Base-by-base conservation (phyloP, 495 filamentous ascomycete genomes). In the Haplographium delicatum region DNA sequence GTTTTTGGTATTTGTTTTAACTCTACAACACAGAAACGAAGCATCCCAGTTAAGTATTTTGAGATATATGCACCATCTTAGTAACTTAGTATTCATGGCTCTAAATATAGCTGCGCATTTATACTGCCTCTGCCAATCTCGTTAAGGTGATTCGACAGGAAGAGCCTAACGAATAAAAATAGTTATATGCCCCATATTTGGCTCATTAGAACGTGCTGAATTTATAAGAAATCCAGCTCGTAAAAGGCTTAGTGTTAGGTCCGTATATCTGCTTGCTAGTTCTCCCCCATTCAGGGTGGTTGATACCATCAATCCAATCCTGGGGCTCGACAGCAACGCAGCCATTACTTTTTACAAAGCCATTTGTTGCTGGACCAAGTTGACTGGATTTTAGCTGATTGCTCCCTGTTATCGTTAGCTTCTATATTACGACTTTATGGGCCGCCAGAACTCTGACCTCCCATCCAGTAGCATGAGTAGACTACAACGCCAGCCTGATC, bases 251-350 rank as follows among this genome's bases (percentile, higher is more conserved):
- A 8, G 34, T 33, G n/a, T 42, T 19, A 20, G 83, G 80, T 13
- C 68, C 68, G 57, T 71, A 83, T 61, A 86, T 71, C 66, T 85
- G 79, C 66, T 78, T 80, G 50, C 48, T 59, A n/a, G n/a, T n/a
- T n/a, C n/a, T n/a, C 44, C 77, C 80, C 86, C 86, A 91, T 62
- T 86, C 71, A 13, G 85, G 86, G 48, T 89, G 70, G 63, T 89
- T 89, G 68, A 91, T 86, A 28, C 72, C 85, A 59, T 88, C 86
- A 58, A 91, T 89, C 81, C 82, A 91, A 59, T 82, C 76, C 67
- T 81, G 68, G 16, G 78, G 74, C 57, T 80, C 77, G 52, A 88
- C 71, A 28, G 88, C 84, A 44, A 87, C 46, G 57, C 84, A 91
- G 24, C 84, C 85, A 60, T 83, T 48, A 11, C 26, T 22, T 37